These are phyloP conservation scores for Coemansia sp. DNA, from an alignment of 192 early-diverging fungal genomes.

Conservation along the genomic window DNA sequence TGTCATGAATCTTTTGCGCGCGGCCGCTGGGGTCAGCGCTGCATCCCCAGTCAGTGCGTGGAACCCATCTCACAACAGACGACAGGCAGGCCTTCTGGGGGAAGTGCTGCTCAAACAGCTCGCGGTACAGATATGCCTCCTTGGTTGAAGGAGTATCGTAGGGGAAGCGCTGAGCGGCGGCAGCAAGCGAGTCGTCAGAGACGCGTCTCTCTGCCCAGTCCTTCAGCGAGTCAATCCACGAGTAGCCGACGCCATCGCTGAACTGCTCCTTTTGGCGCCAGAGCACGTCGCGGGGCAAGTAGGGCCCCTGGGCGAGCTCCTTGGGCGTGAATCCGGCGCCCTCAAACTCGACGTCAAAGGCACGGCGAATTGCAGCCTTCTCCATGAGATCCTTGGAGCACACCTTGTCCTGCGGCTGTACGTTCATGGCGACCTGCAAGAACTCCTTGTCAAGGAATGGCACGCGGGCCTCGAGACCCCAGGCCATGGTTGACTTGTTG, in stretches of 20 bases:
- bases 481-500: constrained; percentile 99
- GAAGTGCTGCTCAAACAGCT: constrained; percentile 90
- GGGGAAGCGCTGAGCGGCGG: constrained; percentile 66
- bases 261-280: constrained; percentile 99
- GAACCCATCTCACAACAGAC: constrained; percentile 94
- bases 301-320: constrained; percentile 59
- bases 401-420: constrained; percentile 80
- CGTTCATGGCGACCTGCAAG: constrained; percentile 87
- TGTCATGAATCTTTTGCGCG: constrained; percentile 86
- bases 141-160: constrained; percentile 90
- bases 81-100: constrained; percentile 86
- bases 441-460: constrained; percentile 95
- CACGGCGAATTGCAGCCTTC: constrained; percentile 91
- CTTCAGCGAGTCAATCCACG: constrained; percentile 96
- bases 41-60: constrained; percentile 97
- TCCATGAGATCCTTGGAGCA: constrained; percentile 76
- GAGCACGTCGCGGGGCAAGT: constrained; percentile 82
- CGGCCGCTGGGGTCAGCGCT: constrained; percentile 95
- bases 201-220: constrained; percentile 63
- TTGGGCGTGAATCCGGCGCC: constrained; percentile 53
- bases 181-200: constrained; percentile 72
- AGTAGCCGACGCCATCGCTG: constrained; percentile 96
- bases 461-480: constrained; percentile 97
- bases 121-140: constrained; percentile 94
- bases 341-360: constrained; percentile 83